These are phyloP conservation scores for Drosera capensis DNA, from an alignment of 148 eudicot species.

Conservation along the genomic window DNA sequence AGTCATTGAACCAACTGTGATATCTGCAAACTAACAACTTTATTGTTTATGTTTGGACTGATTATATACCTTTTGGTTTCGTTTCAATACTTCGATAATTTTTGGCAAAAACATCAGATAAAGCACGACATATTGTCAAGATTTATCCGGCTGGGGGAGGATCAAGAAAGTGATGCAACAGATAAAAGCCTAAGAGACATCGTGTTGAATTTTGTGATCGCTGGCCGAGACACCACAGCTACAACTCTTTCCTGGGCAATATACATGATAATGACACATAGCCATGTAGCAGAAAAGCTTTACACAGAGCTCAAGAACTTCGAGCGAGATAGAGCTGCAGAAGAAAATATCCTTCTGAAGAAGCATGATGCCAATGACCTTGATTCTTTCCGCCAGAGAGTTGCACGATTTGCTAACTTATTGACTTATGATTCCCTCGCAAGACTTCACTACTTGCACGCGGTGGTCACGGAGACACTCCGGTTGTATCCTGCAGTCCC, in stretches of 20 bases:
- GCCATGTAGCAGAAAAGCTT: constrained; percentile 47
- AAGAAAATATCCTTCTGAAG: constrained; percentile 38
- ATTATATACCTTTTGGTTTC: not conserved
- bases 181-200: constrained; percentile 91
- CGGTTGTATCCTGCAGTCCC: constrained; percentile 95
- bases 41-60: too few species aligned
- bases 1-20: too few species aligned
- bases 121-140: constrained; percentile 83
- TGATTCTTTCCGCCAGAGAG: constrained; percentile 40
- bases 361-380: constrained; percentile 30
- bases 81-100: not conserved
- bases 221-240: constrained; percentile 94
- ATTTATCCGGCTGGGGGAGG: constrained; percentile 75
- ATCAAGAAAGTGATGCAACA: constrained; percentile 62
- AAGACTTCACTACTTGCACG: constrained; percentile 62
- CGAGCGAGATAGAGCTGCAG: constrained; percentile 53
- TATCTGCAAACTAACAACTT: too few species aligned
- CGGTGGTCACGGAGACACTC: constrained; percentile 91
- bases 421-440: constrained; percentile 62
- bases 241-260: constrained; percentile 91
- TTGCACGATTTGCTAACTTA: constrained; percentile 45
- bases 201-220: constrained; percentile 89
- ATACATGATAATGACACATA: constrained; percentile 64
- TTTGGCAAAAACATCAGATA: constrained; percentile 22
- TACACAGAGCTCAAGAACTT: constrained; percentile 45